phyloP scores from a whole-genome alignment of 768 basidiomycete genomes.

The Hygrophoropsis aurantiaca region DNA sequence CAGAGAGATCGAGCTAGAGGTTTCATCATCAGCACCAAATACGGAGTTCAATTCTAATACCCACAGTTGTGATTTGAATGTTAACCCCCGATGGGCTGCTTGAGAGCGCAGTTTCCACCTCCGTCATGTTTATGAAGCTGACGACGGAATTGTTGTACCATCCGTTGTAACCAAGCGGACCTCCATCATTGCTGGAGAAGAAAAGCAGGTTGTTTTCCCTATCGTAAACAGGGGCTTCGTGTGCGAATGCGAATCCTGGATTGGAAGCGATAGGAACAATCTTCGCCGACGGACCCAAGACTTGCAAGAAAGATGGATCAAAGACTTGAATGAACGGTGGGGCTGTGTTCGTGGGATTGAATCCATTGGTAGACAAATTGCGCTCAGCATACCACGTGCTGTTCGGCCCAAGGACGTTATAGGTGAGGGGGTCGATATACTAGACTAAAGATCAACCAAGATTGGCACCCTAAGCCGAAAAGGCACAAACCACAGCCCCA shows the following conservation, averaged over 20 bases:
- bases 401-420: slow-evolving; percentile 51
- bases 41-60: slow-evolving; percentile 5
- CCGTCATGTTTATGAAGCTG: slow-evolving; percentile 59
- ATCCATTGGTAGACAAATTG: slow-evolving; percentile 40
- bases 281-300: slow-evolving; percentile 58
- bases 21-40: neutral
- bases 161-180: slow-evolving; percentile 60
- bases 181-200: slow-evolving; percentile 72
- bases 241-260: slow-evolving; percentile 67
- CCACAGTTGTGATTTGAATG: slow-evolving; percentile 45
- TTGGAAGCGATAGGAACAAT: slow-evolving; percentile 61
- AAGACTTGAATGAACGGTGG: slow-evolving; percentile 62
- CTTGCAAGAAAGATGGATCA: slow-evolving; percentile 51
- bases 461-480: neutral
- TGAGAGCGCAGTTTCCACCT: slow-evolving; percentile 48
- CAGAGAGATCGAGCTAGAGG: slow-evolving; percentile 54
- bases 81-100: slow-evolving; percentile 39
- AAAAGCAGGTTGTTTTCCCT: slow-evolving; percentile 69
- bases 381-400: slow-evolving; percentile 26
- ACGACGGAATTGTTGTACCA: slow-evolving; percentile 63
- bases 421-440: slow-evolving; percentile 51
- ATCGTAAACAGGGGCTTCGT: slow-evolving; percentile 75
- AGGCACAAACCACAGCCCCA: slow-evolving; percentile 17
- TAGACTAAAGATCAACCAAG: slow-evolving; percentile 16
- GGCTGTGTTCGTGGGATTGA: slow-evolving; percentile 61